phyloP scores from a whole-genome alignment of 495 filamentous ascomycete species.

The Neurospora intermedia region DNA sequence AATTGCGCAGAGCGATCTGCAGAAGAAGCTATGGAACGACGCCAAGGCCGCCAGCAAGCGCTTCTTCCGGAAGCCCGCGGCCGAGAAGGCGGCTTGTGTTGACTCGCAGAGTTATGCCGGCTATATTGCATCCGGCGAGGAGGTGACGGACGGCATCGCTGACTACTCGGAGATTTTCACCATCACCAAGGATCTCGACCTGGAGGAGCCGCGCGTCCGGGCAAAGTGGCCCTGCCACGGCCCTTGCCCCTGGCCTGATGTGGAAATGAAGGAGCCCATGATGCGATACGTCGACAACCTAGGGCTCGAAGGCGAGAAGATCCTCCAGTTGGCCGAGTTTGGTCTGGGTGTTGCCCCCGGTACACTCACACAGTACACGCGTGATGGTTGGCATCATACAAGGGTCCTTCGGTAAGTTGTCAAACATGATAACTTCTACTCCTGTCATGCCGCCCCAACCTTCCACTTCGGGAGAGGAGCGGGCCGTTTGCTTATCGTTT shows the following conservation, averaged over 20 bases:
- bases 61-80: conserved; percentile 26
- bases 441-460: neutral
- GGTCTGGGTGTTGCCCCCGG: conserved; percentile 22
- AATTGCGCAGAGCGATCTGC: conserved; percentile 21
- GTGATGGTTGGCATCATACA: conserved; percentile 40
- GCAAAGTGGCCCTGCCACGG: conserved; percentile 37
- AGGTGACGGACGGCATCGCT: conserved; percentile 34
- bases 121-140: conserved; percentile 40
- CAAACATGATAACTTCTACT: neutral
- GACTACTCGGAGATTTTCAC: conserved; percentile 41
- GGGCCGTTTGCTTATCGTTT: neutral
- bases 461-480: neutral
- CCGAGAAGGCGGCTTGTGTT: conserved; percentile 29
- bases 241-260: conserved; percentile 34
- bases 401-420: conserved; percentile 26
- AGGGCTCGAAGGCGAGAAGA: conserved; percentile 25
- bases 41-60: conserved; percentile 22
- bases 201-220: conserved; percentile 23
- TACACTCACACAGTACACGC: conserved; percentile 22
- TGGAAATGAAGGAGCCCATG: conserved; percentile 25
- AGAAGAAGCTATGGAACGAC: conserved; percentile 15
- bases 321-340: conserved; percentile 28
- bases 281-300: conserved; percentile 20
- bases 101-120: conserved; percentile 34
- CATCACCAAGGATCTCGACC: conserved; percentile 32